Conservation (phyloP, 2,329 filamentous ascomycete genomes). For the Ceratocystis diversiconidia region DNA sequence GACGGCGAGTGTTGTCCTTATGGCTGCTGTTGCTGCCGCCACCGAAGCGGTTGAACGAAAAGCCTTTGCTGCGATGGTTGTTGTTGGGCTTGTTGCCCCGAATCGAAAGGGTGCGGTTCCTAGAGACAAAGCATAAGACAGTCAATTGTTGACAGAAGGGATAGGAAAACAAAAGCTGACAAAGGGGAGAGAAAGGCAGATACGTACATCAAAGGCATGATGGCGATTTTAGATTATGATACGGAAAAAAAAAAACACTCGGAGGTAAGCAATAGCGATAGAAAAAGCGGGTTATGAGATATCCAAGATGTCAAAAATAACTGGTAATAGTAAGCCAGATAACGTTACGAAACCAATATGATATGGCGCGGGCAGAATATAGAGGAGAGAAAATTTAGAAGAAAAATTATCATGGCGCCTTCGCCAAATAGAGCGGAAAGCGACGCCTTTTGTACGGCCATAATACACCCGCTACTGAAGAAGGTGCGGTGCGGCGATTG, state of each 20-base stretch:
- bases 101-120: conserved; percentile 17
- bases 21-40: conserved; percentile 49
- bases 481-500: neutral
- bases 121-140: neutral
- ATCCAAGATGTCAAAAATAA: neutral
- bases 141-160: neutral
- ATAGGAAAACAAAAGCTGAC: too few species aligned
- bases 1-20: conserved; percentile 74
- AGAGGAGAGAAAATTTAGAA: neutral
- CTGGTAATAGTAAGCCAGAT: neutral
- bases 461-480: neutral
- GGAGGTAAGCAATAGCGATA: neutral
- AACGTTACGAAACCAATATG: neutral
- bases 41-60: conserved; percentile 75
- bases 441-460: conserved; percentile 5
- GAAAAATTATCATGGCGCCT: neutral
- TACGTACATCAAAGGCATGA: conserved; percentile 18
- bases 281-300: conserved; percentile 1
- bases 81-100: conserved; percentile 27
- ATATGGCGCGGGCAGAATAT: neutral
- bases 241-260: neutral
- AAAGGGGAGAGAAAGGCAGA: neutral
- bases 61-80: conserved; percentile 47
- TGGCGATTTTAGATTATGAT: conserved; percentile 1
- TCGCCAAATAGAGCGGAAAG: neutral